Percentiles rank a stretch among this genome's conserved stretches.
Conservation (phyloP, 345 rosid genomes). For the Hypericum androsaemum region DNA sequence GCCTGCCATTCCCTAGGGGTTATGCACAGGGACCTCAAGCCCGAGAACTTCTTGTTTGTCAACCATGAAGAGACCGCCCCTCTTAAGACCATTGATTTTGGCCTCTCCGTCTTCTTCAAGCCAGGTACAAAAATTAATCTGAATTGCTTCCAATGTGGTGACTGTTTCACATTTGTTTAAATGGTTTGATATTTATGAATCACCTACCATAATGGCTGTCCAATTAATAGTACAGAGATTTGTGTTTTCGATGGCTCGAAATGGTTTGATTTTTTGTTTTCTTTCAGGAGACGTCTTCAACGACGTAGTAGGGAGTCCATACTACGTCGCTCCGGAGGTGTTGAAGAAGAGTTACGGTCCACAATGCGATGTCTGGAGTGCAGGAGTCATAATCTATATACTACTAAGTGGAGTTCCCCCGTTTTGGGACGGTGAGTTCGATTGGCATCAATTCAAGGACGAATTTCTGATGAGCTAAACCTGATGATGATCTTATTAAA, state of each 20-base stretch:
- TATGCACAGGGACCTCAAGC: constrained; percentile 95
- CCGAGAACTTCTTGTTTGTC: constrained; percentile 85
- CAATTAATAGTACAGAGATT: too few relatives aligned
- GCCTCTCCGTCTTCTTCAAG: constrained; percentile 82
- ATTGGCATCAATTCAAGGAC: background rate
- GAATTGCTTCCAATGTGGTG: too few relatives aligned
- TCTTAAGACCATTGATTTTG: constrained; percentile 84
- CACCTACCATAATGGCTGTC: too few relatives aligned
- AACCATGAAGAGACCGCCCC: constrained; percentile 58
- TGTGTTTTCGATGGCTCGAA: background rate
- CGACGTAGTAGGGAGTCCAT: constrained; percentile 96
- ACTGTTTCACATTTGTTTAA: too few relatives aligned
- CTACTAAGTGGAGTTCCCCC: constrained; percentile 91
- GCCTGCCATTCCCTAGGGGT: constrained; percentile 95
- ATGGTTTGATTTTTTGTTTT: constrained; percentile 2
- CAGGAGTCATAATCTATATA: constrained; percentile 88
- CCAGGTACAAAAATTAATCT: constrained; percentile 45
- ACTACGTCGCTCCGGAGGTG: constrained; percentile 97
- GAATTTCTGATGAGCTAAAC: too few relatives aligned
- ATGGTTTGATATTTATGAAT: too few relatives aligned
- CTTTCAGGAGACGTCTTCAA: constrained; percentile 62
- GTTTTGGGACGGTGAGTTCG: constrained; percentile 84
- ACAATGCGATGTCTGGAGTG: constrained; percentile 97
- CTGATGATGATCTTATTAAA: too few relatives aligned
- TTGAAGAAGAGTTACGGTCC: constrained; percentile 74